Conservation (phyloP, 2,329 filamentous ascomycete species). For the Cylindrodendrum hubeiense region DNA sequence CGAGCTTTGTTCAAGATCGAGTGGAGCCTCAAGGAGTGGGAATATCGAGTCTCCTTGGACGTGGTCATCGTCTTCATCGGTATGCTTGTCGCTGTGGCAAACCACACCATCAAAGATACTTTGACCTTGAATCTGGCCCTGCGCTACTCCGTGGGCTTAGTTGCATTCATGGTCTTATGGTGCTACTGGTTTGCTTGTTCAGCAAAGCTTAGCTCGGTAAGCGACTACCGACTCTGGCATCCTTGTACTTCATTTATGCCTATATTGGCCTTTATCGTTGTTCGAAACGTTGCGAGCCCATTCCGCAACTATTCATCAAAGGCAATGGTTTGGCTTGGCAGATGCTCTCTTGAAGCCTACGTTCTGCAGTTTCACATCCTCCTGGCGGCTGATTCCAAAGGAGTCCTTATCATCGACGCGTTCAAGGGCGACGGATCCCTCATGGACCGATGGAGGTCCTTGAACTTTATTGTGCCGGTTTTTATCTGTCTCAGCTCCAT, state of each 20-base stretch:
- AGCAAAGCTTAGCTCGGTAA: constrained; percentile 1
- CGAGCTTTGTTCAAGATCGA: constrained; percentile 57
- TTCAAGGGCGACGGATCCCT: constrained; percentile 39
- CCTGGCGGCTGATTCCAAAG: constrained; percentile 69
- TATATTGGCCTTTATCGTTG: constrained; percentile 63
- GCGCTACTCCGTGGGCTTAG: constrained; percentile 44
- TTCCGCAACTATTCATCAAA: constrained; percentile 49
- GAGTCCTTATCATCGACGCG: constrained; percentile 48
- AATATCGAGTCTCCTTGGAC: constrained; percentile 65
- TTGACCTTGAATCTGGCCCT: constrained; percentile 37
- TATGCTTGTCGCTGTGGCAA: constrained; percentile 56
- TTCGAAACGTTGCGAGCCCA: constrained; percentile 59
- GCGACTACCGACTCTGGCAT: constrained; percentile 61
- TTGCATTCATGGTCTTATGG: constrained; percentile 45
- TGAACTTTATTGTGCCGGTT: constrained; percentile 41
- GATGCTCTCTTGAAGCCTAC: constrained; percentile 69
- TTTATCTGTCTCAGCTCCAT: constrained; percentile 33
- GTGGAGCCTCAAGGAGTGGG: constrained; percentile 62
- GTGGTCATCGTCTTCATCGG: constrained; percentile 70
- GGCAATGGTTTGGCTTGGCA: constrained; percentile 64
- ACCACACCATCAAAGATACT: constrained; percentile 37
- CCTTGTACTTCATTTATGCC: constrained; percentile 67
- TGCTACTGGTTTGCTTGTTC: background rate
- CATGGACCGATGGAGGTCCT: constrained; percentile 38
- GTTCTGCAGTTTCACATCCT: constrained; percentile 72